phyloP scores from a whole-genome alignment of 345 rosid species.

The Eucalyptus tenuipes region DNA sequence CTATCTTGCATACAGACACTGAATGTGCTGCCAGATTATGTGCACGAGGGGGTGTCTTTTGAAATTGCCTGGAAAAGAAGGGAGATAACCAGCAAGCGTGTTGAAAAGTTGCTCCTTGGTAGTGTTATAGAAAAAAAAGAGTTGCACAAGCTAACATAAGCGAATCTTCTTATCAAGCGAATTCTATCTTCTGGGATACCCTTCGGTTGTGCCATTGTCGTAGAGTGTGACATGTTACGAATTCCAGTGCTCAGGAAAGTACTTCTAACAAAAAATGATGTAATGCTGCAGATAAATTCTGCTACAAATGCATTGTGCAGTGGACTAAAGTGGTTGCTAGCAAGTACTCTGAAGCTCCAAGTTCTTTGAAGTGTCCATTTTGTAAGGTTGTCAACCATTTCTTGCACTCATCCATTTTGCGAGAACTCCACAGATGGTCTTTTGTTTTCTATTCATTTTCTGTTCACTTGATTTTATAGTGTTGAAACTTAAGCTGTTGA shows the following conservation, averaged over 20 bases:
- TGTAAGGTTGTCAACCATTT: slow-evolving; percentile 50
- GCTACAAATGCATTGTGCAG: slow-evolving; percentile 63
- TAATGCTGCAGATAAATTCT: slow-evolving; percentile 67
- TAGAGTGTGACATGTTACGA: neutral
- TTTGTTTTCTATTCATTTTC: neutral
- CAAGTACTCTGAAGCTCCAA: slow-evolving; percentile 27
- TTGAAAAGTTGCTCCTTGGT: neutral
- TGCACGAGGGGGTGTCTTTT: neutral
- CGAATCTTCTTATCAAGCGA: neutral
- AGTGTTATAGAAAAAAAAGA: neutral
- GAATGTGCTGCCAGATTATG: neutral
- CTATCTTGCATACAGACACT: neutral
- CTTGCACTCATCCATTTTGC: neutral
- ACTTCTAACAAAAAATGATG: neutral
- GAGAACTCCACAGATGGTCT: neutral
- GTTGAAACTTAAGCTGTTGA: neutral
- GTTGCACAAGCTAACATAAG: neutral
- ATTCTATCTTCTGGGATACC: neutral
- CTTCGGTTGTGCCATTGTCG: neutral
- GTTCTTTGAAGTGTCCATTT: slow-evolving; percentile 66
- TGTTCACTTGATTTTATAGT: neutral
- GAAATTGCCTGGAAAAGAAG: neutral
- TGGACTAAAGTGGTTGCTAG: slow-evolving; percentile 68
- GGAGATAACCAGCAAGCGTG: neutral
- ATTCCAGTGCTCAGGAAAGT: neutral